Evolutionary conservation across 2,329 filamentous ascomycete species (phyloP).

Genomic region (Calonectria pseudoturangicola): DNA sequence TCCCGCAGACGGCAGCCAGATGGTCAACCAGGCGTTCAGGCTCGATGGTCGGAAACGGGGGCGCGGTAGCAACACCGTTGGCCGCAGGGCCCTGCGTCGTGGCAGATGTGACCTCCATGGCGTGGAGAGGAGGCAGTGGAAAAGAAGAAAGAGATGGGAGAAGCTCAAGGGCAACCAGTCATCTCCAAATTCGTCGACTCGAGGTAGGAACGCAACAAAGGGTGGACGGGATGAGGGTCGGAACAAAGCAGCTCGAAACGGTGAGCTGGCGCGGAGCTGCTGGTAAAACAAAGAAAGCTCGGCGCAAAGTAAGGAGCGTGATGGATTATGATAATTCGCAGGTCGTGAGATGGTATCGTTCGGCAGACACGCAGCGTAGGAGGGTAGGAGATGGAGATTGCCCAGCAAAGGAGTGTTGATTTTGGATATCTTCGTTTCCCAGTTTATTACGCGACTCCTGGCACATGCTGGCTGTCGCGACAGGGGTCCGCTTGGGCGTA

Average conservation of each 20-base stretch:
- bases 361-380: conserved; percentile 44
- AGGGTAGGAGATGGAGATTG: conserved; percentile 49
- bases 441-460: conserved; percentile 52
- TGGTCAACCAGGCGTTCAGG: conserved; percentile 83
- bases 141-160: conserved; percentile 44
- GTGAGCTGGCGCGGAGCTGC: conserved; percentile 43
- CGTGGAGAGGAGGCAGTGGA: conserved; percentile 50
- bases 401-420: conserved; percentile 54
- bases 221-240: conserved; percentile 38
- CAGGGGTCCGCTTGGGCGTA: conserved; percentile 56
- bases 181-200: conserved; percentile 54
- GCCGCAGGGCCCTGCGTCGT: conserved; percentile 64
- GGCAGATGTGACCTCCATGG: conserved; percentile 73
- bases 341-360: conserved; percentile 40
- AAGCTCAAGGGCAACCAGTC: conserved; percentile 51
- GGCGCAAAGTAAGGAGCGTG: conserved; percentile 50
- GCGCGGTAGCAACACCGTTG: conserved; percentile 66
- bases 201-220: conserved; percentile 33
- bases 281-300: conserved; percentile 43
- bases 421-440: conserved; percentile 50
- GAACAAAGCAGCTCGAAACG: conserved; percentile 39
- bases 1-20: conserved; percentile 80
- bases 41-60: conserved; percentile 76
- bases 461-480: conserved; percentile 54
- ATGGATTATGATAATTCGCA: conserved; percentile 35